A percentile compares a stretch with the other conserved stretches of the same genome.
Evolutionary conservation across 352 stramenopile genomes (phyloP).

Genomic region (Globisporangium radiosum): DNA sequence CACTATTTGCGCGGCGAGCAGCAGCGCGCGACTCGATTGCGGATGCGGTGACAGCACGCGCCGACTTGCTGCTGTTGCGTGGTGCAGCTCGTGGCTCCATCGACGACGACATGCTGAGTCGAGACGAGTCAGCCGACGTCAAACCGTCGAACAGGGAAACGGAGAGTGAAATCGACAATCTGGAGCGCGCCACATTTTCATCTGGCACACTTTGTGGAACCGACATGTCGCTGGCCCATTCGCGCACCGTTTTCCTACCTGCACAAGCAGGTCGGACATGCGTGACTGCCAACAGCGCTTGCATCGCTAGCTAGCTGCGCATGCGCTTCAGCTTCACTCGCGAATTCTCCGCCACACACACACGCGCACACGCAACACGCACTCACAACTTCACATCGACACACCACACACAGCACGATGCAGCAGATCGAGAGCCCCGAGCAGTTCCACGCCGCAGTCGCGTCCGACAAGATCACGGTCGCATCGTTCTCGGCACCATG

Average conservation of each 20-base stretch:
- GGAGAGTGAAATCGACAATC: background rate
- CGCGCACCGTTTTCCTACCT: too few species aligned
- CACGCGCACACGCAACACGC: background rate
- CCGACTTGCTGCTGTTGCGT: background rate
- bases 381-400: conserved; percentile 1
- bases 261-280: background rate
- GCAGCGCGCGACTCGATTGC: too few species aligned
- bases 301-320: background rate
- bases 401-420: conserved; percentile 17
- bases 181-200: background rate
- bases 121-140: background rate
- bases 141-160: background rate
- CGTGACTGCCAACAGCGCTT: too few species aligned
- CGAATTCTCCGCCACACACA: conserved; percentile 3
- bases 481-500: conserved; percentile 56
- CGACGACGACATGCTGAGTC: background rate
- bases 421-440: conserved; percentile 27
- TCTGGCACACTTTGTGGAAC: background rate
- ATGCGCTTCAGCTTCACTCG: conserved; percentile 6
- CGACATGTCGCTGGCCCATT: background rate
- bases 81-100: background rate
- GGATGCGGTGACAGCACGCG: too few species aligned
- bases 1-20: background rate
- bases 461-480: conserved; percentile 36
- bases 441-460: conserved; percentile 30